Evolutionary conservation across 2,329 filamentous ascomycete species (phyloP), one percentile per base, ranked within the genome.

Genomic region (Epichloe festucae): DNA sequence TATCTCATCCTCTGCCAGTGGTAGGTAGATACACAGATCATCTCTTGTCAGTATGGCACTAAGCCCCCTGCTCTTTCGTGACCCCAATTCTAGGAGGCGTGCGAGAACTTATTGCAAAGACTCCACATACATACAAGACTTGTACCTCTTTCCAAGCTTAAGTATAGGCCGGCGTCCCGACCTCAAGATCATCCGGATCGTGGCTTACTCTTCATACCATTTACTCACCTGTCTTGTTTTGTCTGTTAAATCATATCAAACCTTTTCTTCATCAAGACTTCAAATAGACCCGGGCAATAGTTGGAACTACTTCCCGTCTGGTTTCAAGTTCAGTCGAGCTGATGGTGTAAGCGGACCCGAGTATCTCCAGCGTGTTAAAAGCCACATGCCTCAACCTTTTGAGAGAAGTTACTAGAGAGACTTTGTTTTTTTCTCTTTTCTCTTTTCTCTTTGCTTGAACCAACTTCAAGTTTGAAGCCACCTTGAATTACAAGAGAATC

Each of bases 1-100:
- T 35, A 53, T 55, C 51, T 50, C 49, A 51, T 52, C 46, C 50
- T 46, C 44, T 46, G 53, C 46, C 49, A 44, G 48, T 47, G 49
- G 53, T 50, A 53, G 51, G 53, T 50, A 53, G 47, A 31, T 31
- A 31, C 27, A 31, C 27, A 31, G 27, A 50, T 53, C 45, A 50
- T 50, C 50, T 52, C 53, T 50, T 46, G 34, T 27, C 39, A 46
- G 46, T 45, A 53, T 47, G 42, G 46, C 19, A 48, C 46, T 42
- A 46, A 46, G 48, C 36, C 48, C 47, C 39, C 44, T 43, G 46
- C 39, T 41, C 38, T 43, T 21, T 48, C 38, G 47, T 49, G 47
- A 34, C 44, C 31, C 44, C 44, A 36, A 34, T 41, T 27, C 8
- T 21, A 39, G 27, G 34, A 48, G 46, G 6, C 38, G 21, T 49